Evolutionary conservation across 106 monocot genomes (phyloP).

Genomic region (Agapanthus africanus): DNA sequence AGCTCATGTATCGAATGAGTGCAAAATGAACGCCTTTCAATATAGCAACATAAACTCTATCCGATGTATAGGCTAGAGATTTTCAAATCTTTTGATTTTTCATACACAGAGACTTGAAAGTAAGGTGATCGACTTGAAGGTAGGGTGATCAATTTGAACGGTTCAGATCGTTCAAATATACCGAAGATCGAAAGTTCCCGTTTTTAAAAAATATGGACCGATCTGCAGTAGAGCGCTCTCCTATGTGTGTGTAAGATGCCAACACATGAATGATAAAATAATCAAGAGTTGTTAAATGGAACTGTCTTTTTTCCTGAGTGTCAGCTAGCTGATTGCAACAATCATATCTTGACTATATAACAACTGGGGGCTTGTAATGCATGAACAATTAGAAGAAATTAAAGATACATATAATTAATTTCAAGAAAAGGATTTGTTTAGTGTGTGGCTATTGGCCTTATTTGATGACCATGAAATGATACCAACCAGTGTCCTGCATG

Average conservation of each 20-base stretch:
- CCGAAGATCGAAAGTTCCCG: too few relatives aligned
- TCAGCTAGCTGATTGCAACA: slow-evolving; percentile 3
- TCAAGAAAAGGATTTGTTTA: slow-evolving; percentile 6
- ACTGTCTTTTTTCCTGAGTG: neutral
- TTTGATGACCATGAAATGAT: neutral
- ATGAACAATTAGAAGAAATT: slow-evolving; percentile 6
- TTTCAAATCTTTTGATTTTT: too few relatives aligned
- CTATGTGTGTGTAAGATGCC: neutral
- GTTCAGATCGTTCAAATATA: too few relatives aligned
- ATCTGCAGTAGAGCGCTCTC: too few relatives aligned
- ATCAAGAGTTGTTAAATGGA: neutral
- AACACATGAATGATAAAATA: slow-evolving; percentile 4
- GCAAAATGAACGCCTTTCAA: too few relatives aligned
- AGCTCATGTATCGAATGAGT: too few relatives aligned
- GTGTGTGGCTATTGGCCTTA: neutral
- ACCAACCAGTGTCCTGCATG: neutral
- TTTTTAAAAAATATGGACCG: too few relatives aligned
- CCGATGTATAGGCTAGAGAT: too few relatives aligned
- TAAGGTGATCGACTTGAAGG: too few relatives aligned
- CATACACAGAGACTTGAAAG: too few relatives aligned
- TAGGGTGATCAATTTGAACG: too few relatives aligned
- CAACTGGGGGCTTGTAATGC: slow-evolving; percentile 2
- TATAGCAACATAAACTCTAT: too few relatives aligned
- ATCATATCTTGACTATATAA: slow-evolving; percentile 4
- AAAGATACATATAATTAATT: neutral